Evolutionary conservation across 2,329 filamentous ascomycete genomes (phyloP).

Genomic region (Colletotrichum siamense): DNA sequence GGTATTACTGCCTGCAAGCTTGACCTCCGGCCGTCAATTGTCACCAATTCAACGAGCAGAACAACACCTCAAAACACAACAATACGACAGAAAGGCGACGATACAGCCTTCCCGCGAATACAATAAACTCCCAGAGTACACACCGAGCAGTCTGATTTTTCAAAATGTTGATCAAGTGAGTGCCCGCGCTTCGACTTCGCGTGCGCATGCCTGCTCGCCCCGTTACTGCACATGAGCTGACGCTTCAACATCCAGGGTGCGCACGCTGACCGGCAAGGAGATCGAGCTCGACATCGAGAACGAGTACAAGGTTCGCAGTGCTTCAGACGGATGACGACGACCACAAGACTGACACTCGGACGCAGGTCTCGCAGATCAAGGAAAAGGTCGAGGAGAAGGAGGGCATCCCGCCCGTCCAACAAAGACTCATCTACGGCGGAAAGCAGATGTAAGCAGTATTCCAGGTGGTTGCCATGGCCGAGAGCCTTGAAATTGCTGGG

Average conservation of each 20-base stretch:
- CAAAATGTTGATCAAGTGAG: conserved; percentile 60
- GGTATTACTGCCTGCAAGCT: not conserved
- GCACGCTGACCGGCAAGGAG: conserved; percentile 97
- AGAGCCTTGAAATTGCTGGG: not conserved
- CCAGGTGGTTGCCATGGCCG: not conserved
- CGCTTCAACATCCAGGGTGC: conserved; percentile 68
- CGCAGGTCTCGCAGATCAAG: conserved; percentile 91
- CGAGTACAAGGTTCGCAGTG: conserved; percentile 78
- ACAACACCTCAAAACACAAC: not conserved
- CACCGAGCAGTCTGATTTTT: not conserved
- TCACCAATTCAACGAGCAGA: not conserved
- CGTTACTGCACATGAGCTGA: not conserved
- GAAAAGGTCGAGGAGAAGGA: conserved; percentile 99
- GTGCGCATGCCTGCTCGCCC: not conserved
- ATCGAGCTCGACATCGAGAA: conserved; percentile 98
- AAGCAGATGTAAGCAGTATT: conserved; percentile 82
- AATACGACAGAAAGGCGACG: not conserved
- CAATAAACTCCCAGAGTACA: not conserved
- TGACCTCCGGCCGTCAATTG: not conserved
- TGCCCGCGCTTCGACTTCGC: not conserved
- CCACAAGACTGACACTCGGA: conserved; percentile 4
- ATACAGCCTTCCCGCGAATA: not conserved
- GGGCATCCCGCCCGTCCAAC: conserved; percentile 95
- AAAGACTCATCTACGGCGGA: conserved; percentile 93
- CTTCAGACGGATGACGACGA: not conserved